phyloP scores from a whole-genome alignment of 2,329 filamentous ascomycete species.

The Teratosphaeria viscida region DNA sequence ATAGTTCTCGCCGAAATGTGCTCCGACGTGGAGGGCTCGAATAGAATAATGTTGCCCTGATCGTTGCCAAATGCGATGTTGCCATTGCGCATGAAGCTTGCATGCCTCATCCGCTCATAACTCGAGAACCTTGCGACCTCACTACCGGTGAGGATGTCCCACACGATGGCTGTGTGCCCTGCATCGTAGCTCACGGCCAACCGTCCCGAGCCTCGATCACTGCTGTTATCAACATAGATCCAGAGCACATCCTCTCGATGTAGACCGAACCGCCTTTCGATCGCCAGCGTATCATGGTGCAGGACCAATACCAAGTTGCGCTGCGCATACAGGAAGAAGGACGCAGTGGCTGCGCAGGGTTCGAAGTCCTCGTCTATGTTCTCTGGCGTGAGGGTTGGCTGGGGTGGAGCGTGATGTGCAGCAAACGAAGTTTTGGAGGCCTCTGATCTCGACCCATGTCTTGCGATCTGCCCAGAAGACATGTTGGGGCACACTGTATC shows the following conservation, averaged over 20 bases:
- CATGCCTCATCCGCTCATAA: conserved; percentile 75
- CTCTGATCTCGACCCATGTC: conserved; percentile 32
- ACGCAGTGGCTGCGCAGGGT: conserved; percentile 81
- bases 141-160: conserved; percentile 87
- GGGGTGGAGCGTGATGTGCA: conserved; percentile 28
- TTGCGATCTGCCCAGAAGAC: conserved; percentile 32
- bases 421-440: conserved; percentile 22
- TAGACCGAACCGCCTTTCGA: conserved; percentile 74
- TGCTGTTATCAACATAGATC: conserved; percentile 82
- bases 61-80: conserved; percentile 93
- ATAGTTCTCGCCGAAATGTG: conserved; percentile 86
- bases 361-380: conserved; percentile 53
- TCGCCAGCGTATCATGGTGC: conserved; percentile 82
- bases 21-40: conserved; percentile 86
- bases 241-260: conserved; percentile 77
- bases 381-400: conserved; percentile 34
- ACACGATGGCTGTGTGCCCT: conserved; percentile 85
- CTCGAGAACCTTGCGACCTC: conserved; percentile 88
- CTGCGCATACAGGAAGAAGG: conserved; percentile 81
- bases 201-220: conserved; percentile 72
- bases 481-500: conserved; percentile 25
- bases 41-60: conserved; percentile 86
- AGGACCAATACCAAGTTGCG: conserved; percentile 73
- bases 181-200: conserved; percentile 88
- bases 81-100: conserved; percentile 92